phyloP scores from a whole-genome alignment of 306 rosid genomes.

The Boehmeria nivea region DNA sequence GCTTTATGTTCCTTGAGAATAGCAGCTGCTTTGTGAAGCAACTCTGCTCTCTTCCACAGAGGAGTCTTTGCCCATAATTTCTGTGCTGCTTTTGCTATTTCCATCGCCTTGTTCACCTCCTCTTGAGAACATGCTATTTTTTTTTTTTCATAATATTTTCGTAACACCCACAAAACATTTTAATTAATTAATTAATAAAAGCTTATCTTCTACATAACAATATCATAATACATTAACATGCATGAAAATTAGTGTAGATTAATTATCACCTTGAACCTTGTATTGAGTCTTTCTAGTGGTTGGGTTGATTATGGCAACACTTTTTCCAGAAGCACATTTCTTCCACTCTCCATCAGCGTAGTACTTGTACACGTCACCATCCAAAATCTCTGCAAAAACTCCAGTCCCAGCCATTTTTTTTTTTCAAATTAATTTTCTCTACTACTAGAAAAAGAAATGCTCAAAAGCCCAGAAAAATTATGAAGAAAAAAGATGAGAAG shows the following conservation, averaged over 20 bases:
- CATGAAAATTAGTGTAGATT: neutral
- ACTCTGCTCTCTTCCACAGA: constrained; percentile 91
- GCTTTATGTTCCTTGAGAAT: constrained; percentile 85
- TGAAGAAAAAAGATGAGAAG: neutral
- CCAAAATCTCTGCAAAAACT: constrained; percentile 64
- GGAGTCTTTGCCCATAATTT: constrained; percentile 98
- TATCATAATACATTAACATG: neutral
- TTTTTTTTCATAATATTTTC: neutral
- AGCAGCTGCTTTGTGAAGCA: constrained; percentile 94
- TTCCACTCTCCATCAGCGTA: constrained; percentile 86
- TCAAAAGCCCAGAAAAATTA: neutral
- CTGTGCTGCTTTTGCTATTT: constrained; percentile 74
- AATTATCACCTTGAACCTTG: constrained; percentile 97
- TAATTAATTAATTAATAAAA: too few species aligned
- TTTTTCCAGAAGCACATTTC: constrained; percentile 70
- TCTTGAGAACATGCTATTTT: constrained; percentile 81
- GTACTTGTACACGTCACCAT: constrained; percentile 79
- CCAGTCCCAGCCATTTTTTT: constrained; percentile 67
- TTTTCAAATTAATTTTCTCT: neutral
- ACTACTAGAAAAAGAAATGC: too few species aligned
- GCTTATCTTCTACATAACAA: too few species aligned
- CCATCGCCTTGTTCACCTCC: constrained; percentile 91
- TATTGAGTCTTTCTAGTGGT: constrained; percentile 76
- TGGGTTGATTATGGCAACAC: constrained; percentile 80
- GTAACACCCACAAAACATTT: neutral